phyloP scores from a whole-genome alignment of 805 yeast genomes.

The Candida sphagnicola region DNA sequence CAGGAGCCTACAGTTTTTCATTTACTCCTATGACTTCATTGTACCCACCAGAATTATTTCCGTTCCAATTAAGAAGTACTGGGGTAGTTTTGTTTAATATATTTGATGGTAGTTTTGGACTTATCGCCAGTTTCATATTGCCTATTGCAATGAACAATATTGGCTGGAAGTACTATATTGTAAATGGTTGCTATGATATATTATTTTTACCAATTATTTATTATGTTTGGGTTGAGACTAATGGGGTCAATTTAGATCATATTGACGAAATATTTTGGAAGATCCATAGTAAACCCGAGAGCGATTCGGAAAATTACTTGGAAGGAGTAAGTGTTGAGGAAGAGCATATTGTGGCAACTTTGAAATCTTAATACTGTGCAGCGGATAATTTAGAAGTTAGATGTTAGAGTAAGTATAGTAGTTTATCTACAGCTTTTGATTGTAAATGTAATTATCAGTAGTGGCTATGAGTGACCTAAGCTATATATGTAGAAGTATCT shows the following conservation, averaged over 20 bases:
- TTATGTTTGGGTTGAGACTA: constrained; percentile 13
- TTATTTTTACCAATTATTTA: constrained; percentile 10
- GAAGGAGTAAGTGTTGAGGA: not conserved
- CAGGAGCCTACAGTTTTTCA: constrained; percentile 12
- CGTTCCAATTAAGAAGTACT: constrained; percentile 11
- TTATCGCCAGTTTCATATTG: constrained; percentile 12
- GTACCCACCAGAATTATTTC: constrained; percentile 14
- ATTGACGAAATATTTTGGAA: constrained; percentile 9
- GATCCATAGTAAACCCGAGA: not conserved
- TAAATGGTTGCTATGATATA: constrained; percentile 17
- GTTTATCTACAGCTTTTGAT: too few relatives aligned
- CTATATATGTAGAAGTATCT: too few relatives aligned
- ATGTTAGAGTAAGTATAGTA: too few relatives aligned
- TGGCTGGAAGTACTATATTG: constrained; percentile 16
- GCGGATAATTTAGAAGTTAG: too few relatives aligned
- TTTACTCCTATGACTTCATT: constrained; percentile 12
- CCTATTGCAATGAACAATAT: constrained; percentile 16
- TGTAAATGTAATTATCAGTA: too few relatives aligned
- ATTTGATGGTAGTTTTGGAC: constrained; percentile 8
- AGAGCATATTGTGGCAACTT: not conserved
- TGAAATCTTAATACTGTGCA: not conserved
- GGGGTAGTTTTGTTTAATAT: constrained; percentile 10
- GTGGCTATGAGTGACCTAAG: too few relatives aligned
- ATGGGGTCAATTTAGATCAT: constrained; percentile 9
- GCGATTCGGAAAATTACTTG: not conserved